A percentile compares a stretch with the other conserved stretches of the same genome.
phyloP scores from a whole-genome alignment of 2,329 filamentous ascomycete species.

The Fusarium neocosmosporiellum region DNA sequence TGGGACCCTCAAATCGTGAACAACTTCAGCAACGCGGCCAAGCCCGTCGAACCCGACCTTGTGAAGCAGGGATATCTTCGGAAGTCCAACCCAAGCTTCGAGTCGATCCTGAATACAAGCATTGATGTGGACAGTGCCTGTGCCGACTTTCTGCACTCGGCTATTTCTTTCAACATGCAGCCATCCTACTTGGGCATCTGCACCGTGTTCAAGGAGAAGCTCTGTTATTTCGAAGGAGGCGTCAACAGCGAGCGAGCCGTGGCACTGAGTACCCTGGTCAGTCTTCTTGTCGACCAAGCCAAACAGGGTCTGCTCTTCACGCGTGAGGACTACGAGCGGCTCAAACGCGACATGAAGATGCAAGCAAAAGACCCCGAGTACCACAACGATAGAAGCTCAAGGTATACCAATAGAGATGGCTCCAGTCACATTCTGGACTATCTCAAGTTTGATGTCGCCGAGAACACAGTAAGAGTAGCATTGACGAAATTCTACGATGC shows the following conservation, averaged over 20 bases:
- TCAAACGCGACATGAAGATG: constrained; percentile 38
- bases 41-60: constrained; percentile 53
- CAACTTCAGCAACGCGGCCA: constrained; percentile 72
- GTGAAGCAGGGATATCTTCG: constrained; percentile 59
- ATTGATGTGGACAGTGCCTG: constrained; percentile 47
- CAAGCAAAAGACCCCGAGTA: constrained; percentile 56
- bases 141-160: constrained; percentile 60
- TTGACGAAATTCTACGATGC: constrained; percentile 48
- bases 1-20: constrained; percentile 75
- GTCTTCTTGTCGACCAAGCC: constrained; percentile 66
- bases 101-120: constrained; percentile 51
- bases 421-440: constrained; percentile 69
- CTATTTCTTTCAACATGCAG: constrained; percentile 69
- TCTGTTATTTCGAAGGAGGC: constrained; percentile 68
- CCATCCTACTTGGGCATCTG: constrained; percentile 70
- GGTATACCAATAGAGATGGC: constrained; percentile 28
- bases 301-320: constrained; percentile 67
- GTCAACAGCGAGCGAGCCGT: constrained; percentile 59
- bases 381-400: constrained; percentile 50
- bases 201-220: constrained; percentile 71
- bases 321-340: constrained; percentile 16
- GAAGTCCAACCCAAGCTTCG: constrained; percentile 60
- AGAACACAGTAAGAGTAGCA: constrained; percentile 53
- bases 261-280: constrained; percentile 62
- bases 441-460: constrained; percentile 66